Evolutionary conservation across 225 moss, liverwort and hornwort genomes (phyloP).

Genomic region (Pleurozium schreberi): DNA sequence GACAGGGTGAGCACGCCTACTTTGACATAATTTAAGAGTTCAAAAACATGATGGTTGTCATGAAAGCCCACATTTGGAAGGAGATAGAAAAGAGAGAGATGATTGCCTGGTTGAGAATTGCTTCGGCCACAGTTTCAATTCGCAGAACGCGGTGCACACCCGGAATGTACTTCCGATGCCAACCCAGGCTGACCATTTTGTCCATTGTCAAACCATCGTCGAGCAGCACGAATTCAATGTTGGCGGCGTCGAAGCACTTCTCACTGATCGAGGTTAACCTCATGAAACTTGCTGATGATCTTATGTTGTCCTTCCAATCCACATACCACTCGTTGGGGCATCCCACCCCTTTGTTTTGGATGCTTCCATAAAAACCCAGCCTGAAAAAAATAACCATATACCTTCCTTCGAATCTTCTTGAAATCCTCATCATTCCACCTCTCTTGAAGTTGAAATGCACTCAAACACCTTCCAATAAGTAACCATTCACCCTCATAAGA

Average conservation of each 20-base stretch:
- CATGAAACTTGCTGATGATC: no score
- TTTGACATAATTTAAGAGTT: neutral
- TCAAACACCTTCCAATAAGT: no score
- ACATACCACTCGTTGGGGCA: no score
- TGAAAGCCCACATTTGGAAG: neutral
- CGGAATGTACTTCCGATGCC: constrained; percentile 63
- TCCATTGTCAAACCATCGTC: constrained; percentile 76
- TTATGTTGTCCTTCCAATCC: no score
- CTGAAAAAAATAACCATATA: no score
- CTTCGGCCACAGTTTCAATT: constrained; percentile 89
- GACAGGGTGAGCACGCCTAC: neutral
- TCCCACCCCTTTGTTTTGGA: no score
- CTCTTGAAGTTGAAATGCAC: no score
- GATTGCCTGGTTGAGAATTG: constrained; percentile 64
- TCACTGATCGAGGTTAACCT: constrained; percentile 43
- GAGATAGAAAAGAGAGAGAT: neutral
- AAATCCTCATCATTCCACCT: no score
- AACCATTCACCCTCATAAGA: no score
- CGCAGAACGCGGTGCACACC: constrained; percentile 79
- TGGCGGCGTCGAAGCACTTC: constrained; percentile 85
- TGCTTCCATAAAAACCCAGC: no score
- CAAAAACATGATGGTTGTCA: neutral
- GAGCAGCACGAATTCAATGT: constrained; percentile 70
- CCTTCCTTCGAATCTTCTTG: no score
- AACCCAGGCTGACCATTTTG: constrained; percentile 64